These are phyloP conservation scores for Crucibulum laeve DNA, from an alignment of 768 basidiomycete species.

Conservation along the genomic window DNA sequence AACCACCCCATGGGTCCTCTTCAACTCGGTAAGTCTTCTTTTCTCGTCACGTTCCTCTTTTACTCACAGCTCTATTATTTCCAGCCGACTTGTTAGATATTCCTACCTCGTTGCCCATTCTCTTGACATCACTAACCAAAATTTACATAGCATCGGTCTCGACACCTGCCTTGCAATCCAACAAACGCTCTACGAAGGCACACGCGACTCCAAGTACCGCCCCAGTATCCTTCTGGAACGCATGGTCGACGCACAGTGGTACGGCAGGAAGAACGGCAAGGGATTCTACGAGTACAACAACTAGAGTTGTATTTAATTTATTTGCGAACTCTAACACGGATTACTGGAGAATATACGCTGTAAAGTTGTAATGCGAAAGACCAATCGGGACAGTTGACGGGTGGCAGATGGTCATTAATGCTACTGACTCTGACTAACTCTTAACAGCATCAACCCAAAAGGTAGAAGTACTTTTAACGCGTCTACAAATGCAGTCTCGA, in stretches of 20 bases:
- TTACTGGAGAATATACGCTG: background rate
- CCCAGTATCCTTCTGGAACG: conserved; percentile 85
- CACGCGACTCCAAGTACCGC: conserved; percentile 92
- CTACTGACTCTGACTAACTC: no score
- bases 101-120: conserved; percentile 1
- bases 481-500: no score
- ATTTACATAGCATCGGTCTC: conserved; percentile 79
- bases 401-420: no score
- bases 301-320: conserved; percentile 10
- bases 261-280: conserved; percentile 88
- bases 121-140: conserved; percentile 1
- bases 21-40: conserved; percentile 58
- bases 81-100: conserved; percentile 54
- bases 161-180: conserved; percentile 96
- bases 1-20: conserved; percentile 93
- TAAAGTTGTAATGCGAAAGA: no score
- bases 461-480: no score
- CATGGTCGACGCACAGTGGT: conserved; percentile 97
- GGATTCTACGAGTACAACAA: conserved; percentile 87
- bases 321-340: no score
- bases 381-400: no score
- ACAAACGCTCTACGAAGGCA: conserved; percentile 82
- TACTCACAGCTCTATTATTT: background rate
- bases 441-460: no score
- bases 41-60: background rate